Conservation (phyloP, 176 grass and related monocot species). For the Eleusine indica region DNA sequence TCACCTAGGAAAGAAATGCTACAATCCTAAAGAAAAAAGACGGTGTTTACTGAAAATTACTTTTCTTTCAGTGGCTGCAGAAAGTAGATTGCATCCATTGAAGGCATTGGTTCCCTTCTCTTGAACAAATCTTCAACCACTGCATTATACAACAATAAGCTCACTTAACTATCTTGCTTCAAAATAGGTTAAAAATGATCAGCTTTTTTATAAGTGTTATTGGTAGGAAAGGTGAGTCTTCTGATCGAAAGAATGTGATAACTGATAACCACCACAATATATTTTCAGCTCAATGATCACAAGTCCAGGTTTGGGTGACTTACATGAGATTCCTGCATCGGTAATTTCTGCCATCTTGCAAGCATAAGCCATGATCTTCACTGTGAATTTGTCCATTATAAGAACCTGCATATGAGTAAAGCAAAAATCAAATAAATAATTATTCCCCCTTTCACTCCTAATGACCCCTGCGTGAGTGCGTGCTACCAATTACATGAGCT, state of each 20-base stretch:
- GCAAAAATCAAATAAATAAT: slow-evolving; percentile 1
- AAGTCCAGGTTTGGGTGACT: slow-evolving; percentile 36
- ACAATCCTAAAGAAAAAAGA: background rate
- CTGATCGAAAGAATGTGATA: background rate
- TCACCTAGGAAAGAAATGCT: background rate
- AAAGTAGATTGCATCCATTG: slow-evolving; percentile 98
- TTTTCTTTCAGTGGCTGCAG: slow-evolving; percentile 95
- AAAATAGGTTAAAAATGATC: background rate
- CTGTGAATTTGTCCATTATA: slow-evolving; percentile 96
- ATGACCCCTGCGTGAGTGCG: background rate
- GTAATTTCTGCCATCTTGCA: slow-evolving; percentile 99
- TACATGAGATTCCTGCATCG: slow-evolving; percentile 81
- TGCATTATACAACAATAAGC: slow-evolving; percentile 41
- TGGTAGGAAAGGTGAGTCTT: background rate
- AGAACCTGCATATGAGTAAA: slow-evolving; percentile 62
- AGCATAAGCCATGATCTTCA: slow-evolving; percentile 82
- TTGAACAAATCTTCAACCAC: slow-evolving; percentile 98
- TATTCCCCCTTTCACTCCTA: background rate
- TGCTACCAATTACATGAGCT: background rate
- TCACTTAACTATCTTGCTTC: slow-evolving; percentile 10
- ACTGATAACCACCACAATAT: background rate
- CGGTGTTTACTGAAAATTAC: slow-evolving; percentile 44
- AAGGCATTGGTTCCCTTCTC: slow-evolving; percentile 94
- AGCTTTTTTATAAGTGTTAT: background rate
- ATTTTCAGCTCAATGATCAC: slow-evolving; percentile 9